Conservation (phyloP, 139 green algal genomes). For the Raphidocelis subcapitata region DNA sequence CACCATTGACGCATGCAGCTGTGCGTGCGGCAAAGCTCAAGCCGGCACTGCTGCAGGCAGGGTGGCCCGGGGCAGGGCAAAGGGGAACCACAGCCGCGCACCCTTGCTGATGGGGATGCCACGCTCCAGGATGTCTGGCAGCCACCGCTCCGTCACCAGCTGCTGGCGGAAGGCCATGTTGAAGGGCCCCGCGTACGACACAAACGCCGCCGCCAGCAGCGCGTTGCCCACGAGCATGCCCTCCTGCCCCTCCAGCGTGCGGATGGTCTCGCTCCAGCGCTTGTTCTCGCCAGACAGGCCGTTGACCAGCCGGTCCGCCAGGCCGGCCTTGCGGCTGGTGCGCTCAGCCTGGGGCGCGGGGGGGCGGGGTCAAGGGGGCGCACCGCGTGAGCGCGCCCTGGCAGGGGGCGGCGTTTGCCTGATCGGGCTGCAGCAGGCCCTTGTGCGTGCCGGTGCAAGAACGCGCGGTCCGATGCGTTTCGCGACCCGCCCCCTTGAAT, state of each 20-base stretch:
- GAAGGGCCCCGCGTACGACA: conserved; percentile 88
- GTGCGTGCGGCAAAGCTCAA: no score
- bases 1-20: no score
- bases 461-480: no score
- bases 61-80: neutral
- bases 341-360: conserved; percentile 58
- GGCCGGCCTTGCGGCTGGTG: conserved; percentile 76
- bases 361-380: no score
- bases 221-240: conserved; percentile 72
- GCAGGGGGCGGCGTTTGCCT: no score
- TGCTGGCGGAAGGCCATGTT: conserved; percentile 70
- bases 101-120: conserved; percentile 67
- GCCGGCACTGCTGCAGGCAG: neutral
- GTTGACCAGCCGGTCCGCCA: conserved; percentile 89
- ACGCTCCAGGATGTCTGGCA: conserved; percentile 69
- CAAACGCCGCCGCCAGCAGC: conserved; percentile 81
- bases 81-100: neutral
- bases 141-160: conserved; percentile 77
- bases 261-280: conserved; percentile 82
- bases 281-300: conserved; percentile 86
- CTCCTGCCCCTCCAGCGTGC: conserved; percentile 58
- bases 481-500: no score
- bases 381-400: no score
- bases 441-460: no score
- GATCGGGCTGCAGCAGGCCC: no score